Base-by-base conservation (phyloP, 352 stramenopile genomes). In the Phytophthora brassicae region DNA sequence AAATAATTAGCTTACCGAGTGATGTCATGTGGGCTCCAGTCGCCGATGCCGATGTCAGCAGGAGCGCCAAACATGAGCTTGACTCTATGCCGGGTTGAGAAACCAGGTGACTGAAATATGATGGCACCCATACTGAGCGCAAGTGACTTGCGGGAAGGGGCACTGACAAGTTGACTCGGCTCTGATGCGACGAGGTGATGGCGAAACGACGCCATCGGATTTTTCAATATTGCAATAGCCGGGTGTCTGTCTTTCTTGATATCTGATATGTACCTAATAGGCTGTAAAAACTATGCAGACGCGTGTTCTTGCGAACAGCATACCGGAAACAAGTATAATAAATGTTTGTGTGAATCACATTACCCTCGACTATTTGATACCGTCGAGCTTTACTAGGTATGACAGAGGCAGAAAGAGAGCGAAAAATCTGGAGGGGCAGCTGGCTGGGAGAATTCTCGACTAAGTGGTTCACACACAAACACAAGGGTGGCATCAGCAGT, bases 391-490 rank as follows among this genome's bases (percentile, higher is more conserved):
- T 42, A 42, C 35, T 42, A 14, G n/a, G 13, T 42, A 42, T 42
- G 0, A 11, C 24, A 54, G 39, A 36, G 42, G 42, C 45, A 13
- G 3, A 20, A 29, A 16, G 28, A 56, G 43, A 26, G 36, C 39
- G 66, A 31, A 72, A 70, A 75, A 72, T 72, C 57, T 75, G 63
- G 62, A 54, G 48, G 16, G 57, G 68, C 62, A 75, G 55, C 66
- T 70, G 66, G 35, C 64, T 55, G 46, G 50, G 67, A 69, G 57
- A 69, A 69, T 64, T 68, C 36, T 63, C 52, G n/a, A 35, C 44
- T 38, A 26, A 35, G 45, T 60, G 48, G 57, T 45, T 60, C 36
- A 45, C 39, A 45, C 38, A 44, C 17, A 13, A 3, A 13, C n/a
- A 24, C 38, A 44, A 45, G 29, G 43, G 44, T 64, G 53, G 54